Conservation (phyloP, 192 early-diverging fungal species). For the Backusella tarrabulga region DNA sequence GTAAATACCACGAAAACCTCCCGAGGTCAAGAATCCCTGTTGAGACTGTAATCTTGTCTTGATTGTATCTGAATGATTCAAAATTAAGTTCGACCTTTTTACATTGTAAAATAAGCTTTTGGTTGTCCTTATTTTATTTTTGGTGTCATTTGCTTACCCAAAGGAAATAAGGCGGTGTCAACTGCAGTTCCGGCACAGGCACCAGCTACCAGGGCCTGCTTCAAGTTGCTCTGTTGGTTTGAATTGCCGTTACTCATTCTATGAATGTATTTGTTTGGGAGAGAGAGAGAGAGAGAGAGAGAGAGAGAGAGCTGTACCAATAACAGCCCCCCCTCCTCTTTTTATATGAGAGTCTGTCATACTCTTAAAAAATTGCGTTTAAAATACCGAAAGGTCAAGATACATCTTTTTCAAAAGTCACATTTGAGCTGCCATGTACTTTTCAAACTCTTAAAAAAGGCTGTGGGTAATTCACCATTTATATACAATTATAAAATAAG, state of each 20-base stretch:
- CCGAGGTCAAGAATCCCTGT: conserved; percentile 78
- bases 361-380: background rate
- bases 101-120: background rate
- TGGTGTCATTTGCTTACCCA: conserved; percentile 34
- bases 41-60: conserved; percentile 93
- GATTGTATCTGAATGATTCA: conserved; percentile 70
- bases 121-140: background rate
- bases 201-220: conserved; percentile 71
- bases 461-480: background rate
- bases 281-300: background rate
- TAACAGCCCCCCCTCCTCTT: background rate
- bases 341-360: background rate
- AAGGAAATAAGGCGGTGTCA: conserved; percentile 89
- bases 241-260: conserved; percentile 11
- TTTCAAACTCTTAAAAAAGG: background rate
- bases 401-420: background rate
- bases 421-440: background rate
- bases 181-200: conserved; percentile 91
- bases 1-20: conserved; percentile 90
- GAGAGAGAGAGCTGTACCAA: background rate
- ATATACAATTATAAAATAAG: too few species aligned
- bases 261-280: background rate
- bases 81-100: background rate
- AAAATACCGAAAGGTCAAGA: background rate
- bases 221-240: conserved; percentile 30